Evolutionary conservation across 2,329 filamentous ascomycete genomes (phyloP), one percentile per base, ranked within the genome.

Genomic region (Paracorniculantispora psalliotae): DNA sequence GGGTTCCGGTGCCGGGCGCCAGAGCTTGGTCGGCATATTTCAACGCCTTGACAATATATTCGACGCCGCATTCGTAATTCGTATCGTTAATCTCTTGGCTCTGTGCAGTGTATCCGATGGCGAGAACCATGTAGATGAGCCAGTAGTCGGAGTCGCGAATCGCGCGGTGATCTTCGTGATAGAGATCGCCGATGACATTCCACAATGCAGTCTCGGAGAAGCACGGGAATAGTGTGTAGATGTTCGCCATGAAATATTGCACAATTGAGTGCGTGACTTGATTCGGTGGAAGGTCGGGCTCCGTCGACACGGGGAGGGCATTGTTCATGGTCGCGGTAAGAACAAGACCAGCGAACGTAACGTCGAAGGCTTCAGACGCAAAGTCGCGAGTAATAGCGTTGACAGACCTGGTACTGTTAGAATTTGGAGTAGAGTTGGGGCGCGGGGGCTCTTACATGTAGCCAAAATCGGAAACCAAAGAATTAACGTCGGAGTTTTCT

Each of bases 351-450:
- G 92, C 91, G 79, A 97, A 97, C 0, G 92, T 96, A 83, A 96
- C 96, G 67, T 91, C 91, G 61, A 86, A 89, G 30, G 89, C 87
- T 60, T 92, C 91, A 9, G 91, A 89, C 71, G 96, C 91, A 69
- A 97, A 97, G 72, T 97, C 94, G 68, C 92, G 84, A 1, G 92
- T 93, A 0, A 92, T 97, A 28, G 94, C 92, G 76, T 96, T 96
- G 68, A 99, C 91, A 5, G 93, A 91, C 59, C 91, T 94, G 66
- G 48, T 13, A 28, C 49, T 35, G 56, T 59, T 15, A 26, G n/a
- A 30, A 30, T 21, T n/a, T 2, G 3, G 21, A 21, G 35, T 30
- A 25, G n/a, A 25, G 12, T n/a, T 4, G n/a, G 12, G 30, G n/a
- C 17, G 33, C 9, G 13, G 10, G 17, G 15, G 17, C 43, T 71